phyloP scores from a whole-genome alignment of 106 monocot species.

The Dendrobium catenatum region DNA sequence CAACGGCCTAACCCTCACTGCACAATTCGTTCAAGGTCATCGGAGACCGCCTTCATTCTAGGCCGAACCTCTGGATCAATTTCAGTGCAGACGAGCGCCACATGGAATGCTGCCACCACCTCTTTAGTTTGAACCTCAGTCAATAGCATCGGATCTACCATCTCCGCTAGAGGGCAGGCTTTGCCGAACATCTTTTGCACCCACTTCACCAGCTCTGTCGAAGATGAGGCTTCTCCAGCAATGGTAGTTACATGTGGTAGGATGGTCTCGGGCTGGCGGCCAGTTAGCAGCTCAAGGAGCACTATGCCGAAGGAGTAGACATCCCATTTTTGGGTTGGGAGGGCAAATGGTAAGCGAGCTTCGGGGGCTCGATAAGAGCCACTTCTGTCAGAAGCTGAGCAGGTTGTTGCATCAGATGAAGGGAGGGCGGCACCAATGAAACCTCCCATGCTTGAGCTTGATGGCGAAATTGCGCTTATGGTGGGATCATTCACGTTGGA shows the following conservation, averaged over 20 bases:
- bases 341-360: conserved; percentile 16
- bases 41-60: conserved; percentile 64
- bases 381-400: conserved; percentile 9
- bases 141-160: conserved; percentile 45
- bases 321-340: conserved; percentile 72
- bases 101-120: conserved; percentile 40
- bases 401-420: not conserved
- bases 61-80: conserved; percentile 67
- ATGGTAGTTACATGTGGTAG: not conserved
- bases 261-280: conserved; percentile 33
- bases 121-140: conserved; percentile 39
- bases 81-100: conserved; percentile 74
- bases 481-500: not conserved
- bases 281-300: conserved; percentile 71
- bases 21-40: conserved; percentile 56
- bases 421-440: conserved; percentile 32
- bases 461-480: not conserved
- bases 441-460: conserved; percentile 10
- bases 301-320: conserved; percentile 82
- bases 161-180: conserved; percentile 48
- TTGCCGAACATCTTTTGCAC: conserved; percentile 60
- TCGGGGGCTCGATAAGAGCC: conserved; percentile 60
- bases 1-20: not conserved
- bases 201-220: conserved; percentile 62
- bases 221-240: conserved; percentile 10